Percentiles rank a stretch among this genome's conserved stretches.
phyloP scores from a whole-genome alignment of 176 grass and related monocot species.

The Bothriochloa decipiens region DNA sequence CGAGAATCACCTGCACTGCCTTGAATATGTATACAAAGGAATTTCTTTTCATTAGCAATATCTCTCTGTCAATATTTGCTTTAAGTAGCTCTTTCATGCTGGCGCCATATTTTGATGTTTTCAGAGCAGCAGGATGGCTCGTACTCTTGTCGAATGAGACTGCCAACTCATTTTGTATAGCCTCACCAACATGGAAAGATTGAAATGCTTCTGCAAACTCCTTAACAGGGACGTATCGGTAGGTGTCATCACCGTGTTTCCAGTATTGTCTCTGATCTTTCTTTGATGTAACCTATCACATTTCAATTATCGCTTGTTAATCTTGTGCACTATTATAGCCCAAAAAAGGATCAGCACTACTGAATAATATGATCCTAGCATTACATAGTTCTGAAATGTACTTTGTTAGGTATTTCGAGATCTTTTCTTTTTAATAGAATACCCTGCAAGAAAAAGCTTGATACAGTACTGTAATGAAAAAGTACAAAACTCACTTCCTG shows the following conservation, averaged over 20 bases:
- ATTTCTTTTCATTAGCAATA: constrained; percentile 81
- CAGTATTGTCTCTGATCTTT: constrained; percentile 89
- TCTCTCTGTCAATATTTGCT: constrained; percentile 66
- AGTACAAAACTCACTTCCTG: constrained; percentile 63
- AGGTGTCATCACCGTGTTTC: constrained; percentile 59
- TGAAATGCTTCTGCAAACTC: constrained; percentile 75
- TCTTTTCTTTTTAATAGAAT: background rate
- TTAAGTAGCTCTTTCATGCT: constrained; percentile 65
- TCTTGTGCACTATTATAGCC: background rate
- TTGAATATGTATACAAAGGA: constrained; percentile 75
- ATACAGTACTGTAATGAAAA: background rate
- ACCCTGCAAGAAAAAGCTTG: background rate
- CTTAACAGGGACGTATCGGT: constrained; percentile 67
- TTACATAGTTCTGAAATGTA: background rate
- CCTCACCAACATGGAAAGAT: constrained; percentile 60
- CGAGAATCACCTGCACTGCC: constrained; percentile 53
- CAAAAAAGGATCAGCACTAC: background rate
- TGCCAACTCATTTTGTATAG: constrained; percentile 52
- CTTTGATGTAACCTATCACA: constrained; percentile 68
- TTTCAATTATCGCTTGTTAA: constrained; percentile 11
- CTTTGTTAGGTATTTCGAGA: background rate
- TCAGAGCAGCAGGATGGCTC: constrained; percentile 69
- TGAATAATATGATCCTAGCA: constrained; percentile 10
- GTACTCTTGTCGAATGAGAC: constrained; percentile 61
- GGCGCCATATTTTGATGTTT: constrained; percentile 67